A percentile compares a stretch with the other conserved stretches of the same genome.
phyloP scores from a whole-genome alignment of 345 rosid genomes.

The Eucalyptus camaldulensis region DNA sequence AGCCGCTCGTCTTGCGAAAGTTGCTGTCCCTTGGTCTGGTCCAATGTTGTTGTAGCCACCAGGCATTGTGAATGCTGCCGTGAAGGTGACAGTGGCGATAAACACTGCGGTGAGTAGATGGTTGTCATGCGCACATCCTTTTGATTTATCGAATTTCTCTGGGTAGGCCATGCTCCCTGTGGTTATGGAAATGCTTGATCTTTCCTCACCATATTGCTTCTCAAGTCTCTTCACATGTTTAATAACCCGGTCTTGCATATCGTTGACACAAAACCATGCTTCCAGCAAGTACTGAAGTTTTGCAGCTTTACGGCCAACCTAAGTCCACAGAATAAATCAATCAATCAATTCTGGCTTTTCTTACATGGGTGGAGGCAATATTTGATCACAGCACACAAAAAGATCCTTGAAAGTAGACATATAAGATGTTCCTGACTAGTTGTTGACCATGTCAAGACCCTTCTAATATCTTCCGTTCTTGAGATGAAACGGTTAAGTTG shows the following conservation, averaged over 20 bases:
- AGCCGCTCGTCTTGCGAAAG: neutral
- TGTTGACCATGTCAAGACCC: neutral
- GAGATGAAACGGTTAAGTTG: neutral
- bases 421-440: neutral
- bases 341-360: neutral
- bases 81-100: constrained; percentile 5
- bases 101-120: constrained; percentile 7
- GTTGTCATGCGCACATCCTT: neutral
- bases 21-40: neutral
- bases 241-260: constrained; percentile 5
- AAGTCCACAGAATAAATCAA: neutral
- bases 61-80: constrained; percentile 2
- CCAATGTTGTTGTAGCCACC: neutral
- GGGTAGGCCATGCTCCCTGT: neutral
- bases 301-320: constrained; percentile 3
- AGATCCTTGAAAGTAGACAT: neutral
- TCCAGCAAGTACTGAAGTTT: constrained; percentile 4
- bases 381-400: neutral
- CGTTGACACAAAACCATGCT: neutral
- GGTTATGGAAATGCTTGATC: neutral
- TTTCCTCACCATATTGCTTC: neutral
- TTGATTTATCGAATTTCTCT: neutral
- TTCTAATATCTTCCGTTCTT: neutral
- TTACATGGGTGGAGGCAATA: neutral
- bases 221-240: neutral